Conservation (phyloP, 805 yeast species). For the Candida bentonensis region DNA sequence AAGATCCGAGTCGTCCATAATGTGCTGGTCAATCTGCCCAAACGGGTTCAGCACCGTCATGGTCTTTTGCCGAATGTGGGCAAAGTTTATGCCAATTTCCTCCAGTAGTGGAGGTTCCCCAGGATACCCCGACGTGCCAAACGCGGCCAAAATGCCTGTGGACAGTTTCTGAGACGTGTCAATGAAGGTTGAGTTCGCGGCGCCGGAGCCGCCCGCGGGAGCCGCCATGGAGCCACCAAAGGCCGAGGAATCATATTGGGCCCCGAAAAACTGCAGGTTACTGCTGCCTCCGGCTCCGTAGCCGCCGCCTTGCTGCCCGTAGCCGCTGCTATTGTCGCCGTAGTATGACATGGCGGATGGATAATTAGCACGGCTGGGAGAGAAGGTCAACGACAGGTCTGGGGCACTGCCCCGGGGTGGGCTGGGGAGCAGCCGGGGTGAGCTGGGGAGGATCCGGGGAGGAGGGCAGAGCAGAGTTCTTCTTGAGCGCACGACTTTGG, state of each 20-base stretch:
- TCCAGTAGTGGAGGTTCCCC: conserved; percentile 90
- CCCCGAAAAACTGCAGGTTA: neutral
- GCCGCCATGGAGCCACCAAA: conserved; percentile 1
- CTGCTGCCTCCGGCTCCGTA: neutral
- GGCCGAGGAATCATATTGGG: neutral
- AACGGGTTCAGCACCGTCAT: conserved; percentile 74
- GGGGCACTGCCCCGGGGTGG: neutral
- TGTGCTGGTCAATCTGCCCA: conserved; percentile 51
- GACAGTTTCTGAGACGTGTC: conserved; percentile 30
- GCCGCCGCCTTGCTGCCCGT: neutral
- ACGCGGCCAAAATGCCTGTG: conserved; percentile 76
- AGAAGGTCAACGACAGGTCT: neutral
- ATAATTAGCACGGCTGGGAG: neutral
- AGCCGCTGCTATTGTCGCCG: too few relatives aligned
- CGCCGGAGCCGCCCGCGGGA: neutral
- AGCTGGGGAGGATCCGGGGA: neutral
- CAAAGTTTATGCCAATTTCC: conserved; percentile 86
- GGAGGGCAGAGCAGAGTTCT: too few relatives aligned
- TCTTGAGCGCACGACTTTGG: too few relatives aligned
- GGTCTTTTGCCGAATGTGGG: conserved; percentile 71
- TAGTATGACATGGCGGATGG: neutral
- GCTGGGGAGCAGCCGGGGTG: neutral
- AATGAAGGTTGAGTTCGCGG: neutral
- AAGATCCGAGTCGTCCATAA: conserved; percentile 76
- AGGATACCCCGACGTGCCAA: conserved; percentile 84